These are phyloP conservation scores for Fusarium piperis DNA, from an alignment of 2,329 filamentous ascomycete species.

Conservation along the genomic window DNA sequence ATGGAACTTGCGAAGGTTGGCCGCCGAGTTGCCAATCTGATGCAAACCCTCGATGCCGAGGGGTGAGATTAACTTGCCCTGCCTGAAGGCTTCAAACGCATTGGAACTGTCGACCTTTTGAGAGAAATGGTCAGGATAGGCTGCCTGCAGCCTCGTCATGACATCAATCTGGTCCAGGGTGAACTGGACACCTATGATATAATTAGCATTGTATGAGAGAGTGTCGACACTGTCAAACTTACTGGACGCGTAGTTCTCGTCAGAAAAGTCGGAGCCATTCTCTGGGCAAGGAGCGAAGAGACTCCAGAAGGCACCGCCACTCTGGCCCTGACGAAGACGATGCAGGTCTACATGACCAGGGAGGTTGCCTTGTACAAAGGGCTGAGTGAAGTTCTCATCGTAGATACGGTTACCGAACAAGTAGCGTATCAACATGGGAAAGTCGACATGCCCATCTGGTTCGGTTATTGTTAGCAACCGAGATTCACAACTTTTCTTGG, in stretches of 20 bases:
- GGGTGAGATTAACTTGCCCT: slow-evolving; percentile 77
- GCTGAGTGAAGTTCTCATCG: slow-evolving; percentile 73
- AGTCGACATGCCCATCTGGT: slow-evolving; percentile 90
- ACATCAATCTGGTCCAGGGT: slow-evolving; percentile 82
- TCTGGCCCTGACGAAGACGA: slow-evolving; percentile 74
- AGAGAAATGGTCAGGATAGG: slow-evolving; percentile 77
- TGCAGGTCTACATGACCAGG: slow-evolving; percentile 80
- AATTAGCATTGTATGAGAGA: not conserved
- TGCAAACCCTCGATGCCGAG: slow-evolving; percentile 89
- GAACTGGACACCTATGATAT: slow-evolving; percentile 63
- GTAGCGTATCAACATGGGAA: slow-evolving; percentile 76
- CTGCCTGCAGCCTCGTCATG: slow-evolving; percentile 68
- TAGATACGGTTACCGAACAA: slow-evolving; percentile 83
- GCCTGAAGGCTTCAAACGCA: slow-evolving; percentile 69
- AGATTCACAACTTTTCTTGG: too few species aligned
- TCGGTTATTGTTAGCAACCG: not conserved
- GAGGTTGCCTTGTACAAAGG: slow-evolving; percentile 77
- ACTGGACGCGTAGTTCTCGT: slow-evolving; percentile 76
- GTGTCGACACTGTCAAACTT: slow-evolving; percentile 39
- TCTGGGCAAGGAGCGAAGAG: slow-evolving; percentile 82
- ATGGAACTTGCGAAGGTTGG: slow-evolving; percentile 80
- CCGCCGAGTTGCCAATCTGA: slow-evolving; percentile 87
- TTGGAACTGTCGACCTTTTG: slow-evolving; percentile 67
- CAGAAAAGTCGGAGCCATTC: slow-evolving; percentile 77
- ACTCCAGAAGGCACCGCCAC: slow-evolving; percentile 93